Evolutionary conservation across 768 basidiomycete species (phyloP), one percentile per base, ranked within the genome.

Genomic region (Lactifluus echinatus): DNA sequence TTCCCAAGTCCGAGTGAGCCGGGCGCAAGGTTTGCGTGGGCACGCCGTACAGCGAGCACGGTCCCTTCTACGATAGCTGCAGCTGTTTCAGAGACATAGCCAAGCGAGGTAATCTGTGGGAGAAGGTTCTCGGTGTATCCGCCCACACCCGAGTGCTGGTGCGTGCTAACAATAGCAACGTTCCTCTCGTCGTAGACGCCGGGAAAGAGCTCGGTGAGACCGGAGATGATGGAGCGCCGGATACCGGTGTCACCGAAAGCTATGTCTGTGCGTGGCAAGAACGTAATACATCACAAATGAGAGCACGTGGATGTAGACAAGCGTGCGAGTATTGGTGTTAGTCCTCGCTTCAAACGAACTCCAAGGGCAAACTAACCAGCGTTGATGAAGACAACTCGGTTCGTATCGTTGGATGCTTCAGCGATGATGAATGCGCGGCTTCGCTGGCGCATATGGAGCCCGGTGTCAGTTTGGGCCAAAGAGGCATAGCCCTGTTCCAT

Each of bases 161-260:
- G 88, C 0, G 87, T 89, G 47, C 82, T 80, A 24, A 84, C 80
- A 59, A 90, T 81, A 2, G 87, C 87, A 55, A 87, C 79, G 62
- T 91, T 91, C n/a, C 72, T 73, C 60, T 83, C 71, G 11, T 75
- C 80, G 70, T 89, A 91, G 1, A 89, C 58, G 0, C 80, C 81
- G 1, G 84, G 80, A 65, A 78, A 87, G 43, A 76, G 70, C 10
- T 74, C 61, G 7, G 81, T 75, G 10, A 90, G 75, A 39, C 77
- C 70, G 4, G 75, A 66, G 28, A 90, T 77, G 62, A 91, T 82
- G 14, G 80, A 78, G 26, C 86, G 81, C 31, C 87, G 83, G 36
- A 88, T 72, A 24, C 87, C 88, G 2, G 79, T 81, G 69, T 89
- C 89, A 11, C 88, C 88, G 84, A 89, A 88, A 40, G 82, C 85